phyloP scores from a whole-genome alignment of 2,329 filamentous ascomycete genomes.

The Talaromyces pinophilus region DNA sequence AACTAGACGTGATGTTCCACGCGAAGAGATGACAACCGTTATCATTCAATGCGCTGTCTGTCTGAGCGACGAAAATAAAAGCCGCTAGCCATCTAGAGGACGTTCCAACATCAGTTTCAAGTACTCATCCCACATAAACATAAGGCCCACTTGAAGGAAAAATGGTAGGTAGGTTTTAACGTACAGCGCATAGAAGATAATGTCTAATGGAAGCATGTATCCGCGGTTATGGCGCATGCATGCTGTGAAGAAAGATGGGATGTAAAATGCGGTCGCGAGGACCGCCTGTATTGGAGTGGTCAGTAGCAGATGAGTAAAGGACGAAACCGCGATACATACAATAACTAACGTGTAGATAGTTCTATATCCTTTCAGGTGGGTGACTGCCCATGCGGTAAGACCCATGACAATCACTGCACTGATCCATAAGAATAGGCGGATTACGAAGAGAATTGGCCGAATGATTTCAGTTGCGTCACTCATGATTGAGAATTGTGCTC shows the following conservation, averaged over 20 bases:
- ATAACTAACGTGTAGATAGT: conserved; percentile 25
- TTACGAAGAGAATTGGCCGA: conserved; percentile 22
- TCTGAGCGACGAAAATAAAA: conserved; percentile 23
- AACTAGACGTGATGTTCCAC: background rate
- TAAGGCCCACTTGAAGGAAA: background rate
- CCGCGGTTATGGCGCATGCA: conserved; percentile 24
- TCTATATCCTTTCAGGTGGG: conserved; percentile 23
- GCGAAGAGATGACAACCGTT: conserved; percentile 9
- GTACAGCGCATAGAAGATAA: conserved; percentile 26
- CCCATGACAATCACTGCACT: conserved; percentile 25
- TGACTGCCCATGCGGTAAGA: conserved; percentile 24
- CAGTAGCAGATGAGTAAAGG: background rate
- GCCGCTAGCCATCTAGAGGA: conserved; percentile 19
- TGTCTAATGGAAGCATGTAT: conserved; percentile 26
- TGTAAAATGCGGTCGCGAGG: conserved; percentile 24
- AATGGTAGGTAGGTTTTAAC: background rate
- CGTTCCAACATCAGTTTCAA: background rate
- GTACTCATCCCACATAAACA: background rate
- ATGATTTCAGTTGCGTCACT: conserved; percentile 13
- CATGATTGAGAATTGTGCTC: conserved; percentile 1
- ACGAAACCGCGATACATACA: conserved; percentile 8
- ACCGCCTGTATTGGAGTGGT: conserved; percentile 18
- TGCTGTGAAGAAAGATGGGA: conserved; percentile 25
- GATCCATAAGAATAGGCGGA: conserved; percentile 24
- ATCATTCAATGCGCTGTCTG: background rate